Evolutionary conservation across 345 rosid species (phyloP), one percentile per base, ranked within the genome.

Genomic region (Linum tenue): DNA sequence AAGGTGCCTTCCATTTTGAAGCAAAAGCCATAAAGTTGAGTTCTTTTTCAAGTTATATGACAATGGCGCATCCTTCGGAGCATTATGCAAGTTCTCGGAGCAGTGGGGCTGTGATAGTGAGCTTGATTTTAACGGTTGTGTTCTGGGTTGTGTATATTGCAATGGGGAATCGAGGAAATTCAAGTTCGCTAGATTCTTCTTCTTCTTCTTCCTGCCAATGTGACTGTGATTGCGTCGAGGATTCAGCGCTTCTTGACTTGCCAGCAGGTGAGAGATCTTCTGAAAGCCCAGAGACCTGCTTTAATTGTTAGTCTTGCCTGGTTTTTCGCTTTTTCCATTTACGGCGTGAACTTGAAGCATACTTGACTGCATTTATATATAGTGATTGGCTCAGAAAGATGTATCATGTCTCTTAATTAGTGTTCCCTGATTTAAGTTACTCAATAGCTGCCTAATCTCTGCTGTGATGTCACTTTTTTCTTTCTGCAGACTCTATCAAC

Each of bases 151-250:
- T 69, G 35, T 74, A 63, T 75, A 62, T 56, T 38, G 55, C 17
- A 65, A 65, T 22, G 37, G 56, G 36, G 51, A 38, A 68, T 69
- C 69, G 14, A 57, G 51, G 60, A 12, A 72, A 39, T 38, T 65
- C 79, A 63, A 69, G 40, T 59, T 22, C 31, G 66, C 39, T 68
- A 62, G 55, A 40, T 56, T 48, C 62, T 64, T 64, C 76, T 3
- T 77, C n/a, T n/a, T n/a, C 50, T 36, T 15, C 69, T 39, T 57
- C 60, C 12, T 57, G 60, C 22, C 60, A 31, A 31, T 82, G 85
- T 72, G 64, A 39, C 41, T 82, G 85, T 60, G 75, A 73, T 63
- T 79, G 83, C 66, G 60, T 62, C 62, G 68, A 73, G 57, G 75
- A 70, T 7, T 37, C 50, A 48, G 67, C 67, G 53, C 11, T 48